Conservation (phyloP, 2,329 filamentous ascomycete species). For the Xenosphaeropsis pyriputrescens region DNA sequence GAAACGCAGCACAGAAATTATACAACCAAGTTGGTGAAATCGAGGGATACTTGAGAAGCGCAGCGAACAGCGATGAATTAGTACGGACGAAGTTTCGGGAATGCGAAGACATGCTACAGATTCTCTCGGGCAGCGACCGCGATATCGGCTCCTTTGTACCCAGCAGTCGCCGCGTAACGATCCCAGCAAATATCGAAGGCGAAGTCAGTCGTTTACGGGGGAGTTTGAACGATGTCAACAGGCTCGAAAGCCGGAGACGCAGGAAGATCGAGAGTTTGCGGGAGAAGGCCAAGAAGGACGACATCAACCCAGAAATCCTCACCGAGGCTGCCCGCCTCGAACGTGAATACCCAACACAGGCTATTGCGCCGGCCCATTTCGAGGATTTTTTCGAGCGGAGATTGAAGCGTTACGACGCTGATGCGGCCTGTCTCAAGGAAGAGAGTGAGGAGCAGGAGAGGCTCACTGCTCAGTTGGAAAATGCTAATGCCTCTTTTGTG, state of each 20-base stretch:
- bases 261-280: constrained; percentile 67
- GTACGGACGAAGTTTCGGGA: constrained; percentile 59
- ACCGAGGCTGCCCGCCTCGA: constrained; percentile 75
- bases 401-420: constrained; percentile 67
- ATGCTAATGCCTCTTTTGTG: constrained; percentile 68
- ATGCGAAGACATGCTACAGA: constrained; percentile 57
- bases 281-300: constrained; percentile 71
- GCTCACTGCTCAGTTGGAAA: constrained; percentile 51
- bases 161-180: constrained; percentile 62
- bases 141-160: constrained; percentile 82
- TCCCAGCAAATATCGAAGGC: constrained; percentile 67
- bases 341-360: constrained; percentile 70
- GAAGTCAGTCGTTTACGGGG: constrained; percentile 65
- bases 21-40: constrained; percentile 43
- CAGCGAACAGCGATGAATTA: constrained; percentile 48
- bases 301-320: constrained; percentile 75
- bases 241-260: constrained; percentile 67
- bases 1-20: constrained; percentile 40
- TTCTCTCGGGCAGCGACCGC: constrained; percentile 68
- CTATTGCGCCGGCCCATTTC: constrained; percentile 78
- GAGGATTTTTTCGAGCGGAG: constrained; percentile 80
- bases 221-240: constrained; percentile 70
- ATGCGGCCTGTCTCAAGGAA: constrained; percentile 54
- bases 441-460: constrained; percentile 67
- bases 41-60: constrained; percentile 69